These are phyloP conservation scores for Didymella segeticola DNA, from an alignment of 2,329 filamentous ascomycete genomes.

Conservation along the genomic window DNA sequence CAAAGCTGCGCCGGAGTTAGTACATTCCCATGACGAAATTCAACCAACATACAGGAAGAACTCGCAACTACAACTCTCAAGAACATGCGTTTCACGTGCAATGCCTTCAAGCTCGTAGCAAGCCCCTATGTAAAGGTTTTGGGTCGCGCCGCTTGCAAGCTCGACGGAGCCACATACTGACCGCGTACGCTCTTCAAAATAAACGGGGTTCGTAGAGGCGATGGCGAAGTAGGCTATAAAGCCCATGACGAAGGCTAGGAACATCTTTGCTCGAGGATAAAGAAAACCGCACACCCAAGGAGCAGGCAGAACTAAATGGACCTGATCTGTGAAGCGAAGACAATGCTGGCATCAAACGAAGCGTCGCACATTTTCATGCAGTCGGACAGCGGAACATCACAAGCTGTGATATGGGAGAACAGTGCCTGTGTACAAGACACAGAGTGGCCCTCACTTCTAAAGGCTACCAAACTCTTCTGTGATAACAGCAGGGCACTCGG, in stretches of 20 bases:
- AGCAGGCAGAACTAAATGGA: no score
- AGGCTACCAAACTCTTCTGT: no score
- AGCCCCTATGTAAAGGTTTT: not conserved
- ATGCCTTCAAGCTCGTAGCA: not conserved
- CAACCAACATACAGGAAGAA: not conserved
- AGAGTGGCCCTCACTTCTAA: no score
- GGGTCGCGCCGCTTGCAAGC: not conserved
- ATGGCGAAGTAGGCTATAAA: not conserved
- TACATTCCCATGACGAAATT: not conserved
- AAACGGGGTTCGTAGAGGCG: not conserved
- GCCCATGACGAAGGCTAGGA: not conserved
- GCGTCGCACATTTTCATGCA: no score
- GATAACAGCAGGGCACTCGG: no score
- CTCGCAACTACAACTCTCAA: not conserved
- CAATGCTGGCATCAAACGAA: no score
- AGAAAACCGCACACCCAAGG: no score
- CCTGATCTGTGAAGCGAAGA: no score
- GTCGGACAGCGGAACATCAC: no score
- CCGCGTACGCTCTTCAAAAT: not conserved
- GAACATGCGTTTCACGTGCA: not conserved
- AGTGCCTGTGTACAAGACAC: no score
- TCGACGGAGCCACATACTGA: not conserved
- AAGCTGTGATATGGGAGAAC: no score
- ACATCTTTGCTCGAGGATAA: no score
- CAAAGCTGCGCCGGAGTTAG: not conserved